Evolutionary conservation across 2,329 filamentous ascomycete genomes (phyloP).

Genomic region (Hawksworthiomyces lignivorus): DNA sequence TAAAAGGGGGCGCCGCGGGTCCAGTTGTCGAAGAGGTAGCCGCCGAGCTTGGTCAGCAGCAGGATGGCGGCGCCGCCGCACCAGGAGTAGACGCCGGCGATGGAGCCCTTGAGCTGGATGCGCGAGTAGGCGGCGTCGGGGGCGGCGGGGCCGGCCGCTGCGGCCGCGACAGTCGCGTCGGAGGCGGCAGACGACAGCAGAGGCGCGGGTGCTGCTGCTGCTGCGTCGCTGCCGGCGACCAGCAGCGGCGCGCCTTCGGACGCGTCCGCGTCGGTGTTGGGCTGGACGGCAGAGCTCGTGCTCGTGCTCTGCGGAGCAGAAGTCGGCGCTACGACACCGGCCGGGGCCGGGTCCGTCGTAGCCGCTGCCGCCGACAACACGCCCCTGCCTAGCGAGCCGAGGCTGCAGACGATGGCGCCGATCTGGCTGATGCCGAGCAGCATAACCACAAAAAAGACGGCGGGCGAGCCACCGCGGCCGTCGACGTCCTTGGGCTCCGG

Average conservation of each 20-base stretch:
- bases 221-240: constrained; percentile 13
- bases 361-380: constrained; percentile 51
- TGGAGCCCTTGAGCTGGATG: constrained; percentile 74
- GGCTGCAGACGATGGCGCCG: constrained; percentile 88
- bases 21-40: constrained; percentile 71
- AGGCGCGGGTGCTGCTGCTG: too few relatives aligned
- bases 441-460: constrained; percentile 68
- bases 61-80: constrained; percentile 86
- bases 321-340: constrained; percentile 12
- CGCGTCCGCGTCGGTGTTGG: constrained; percentile 5
- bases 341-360: constrained; percentile 6
- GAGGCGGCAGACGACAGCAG: neutral
- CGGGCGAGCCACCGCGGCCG: constrained; percentile 58
- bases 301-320: constrained; percentile 10
- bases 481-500: constrained; percentile 62
- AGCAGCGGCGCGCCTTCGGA: constrained; percentile 36
- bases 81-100: constrained; percentile 89
- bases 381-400: constrained; percentile 78
- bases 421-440: constrained; percentile 90
- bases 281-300: constrained; percentile 15
- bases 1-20: constrained; percentile 80
- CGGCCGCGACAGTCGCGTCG: constrained; percentile 2
- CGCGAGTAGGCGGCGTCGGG: constrained; percentile 30
- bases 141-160: neutral
- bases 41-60: constrained; percentile 84